Evolutionary conservation across 2,329 filamentous ascomycete species (phyloP), one percentile per base, ranked within the genome.

Genomic region (Pleurostoma richardsiae): DNA sequence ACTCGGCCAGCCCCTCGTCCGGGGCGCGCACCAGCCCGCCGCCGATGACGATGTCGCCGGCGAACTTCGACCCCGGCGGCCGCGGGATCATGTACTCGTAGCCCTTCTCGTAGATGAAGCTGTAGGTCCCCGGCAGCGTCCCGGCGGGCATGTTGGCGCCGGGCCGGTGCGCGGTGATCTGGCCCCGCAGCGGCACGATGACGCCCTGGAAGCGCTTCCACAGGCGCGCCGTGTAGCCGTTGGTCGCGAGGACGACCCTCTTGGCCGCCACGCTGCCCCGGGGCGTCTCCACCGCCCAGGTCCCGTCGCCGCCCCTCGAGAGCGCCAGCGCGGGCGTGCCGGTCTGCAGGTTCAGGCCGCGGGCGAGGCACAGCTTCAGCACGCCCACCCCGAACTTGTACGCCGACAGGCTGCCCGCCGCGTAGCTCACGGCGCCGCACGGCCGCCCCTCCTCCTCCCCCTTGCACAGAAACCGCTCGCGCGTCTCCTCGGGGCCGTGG

Each of bases 21-120:
- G 64, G 58, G 3, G 70, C 63, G 41, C 66, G 66, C 0, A 60
- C 66, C 5, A 80, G 59, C 0, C 77, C 82, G 11, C 83, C 83
- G 1, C 83, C 83, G 10, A 86, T 82, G 30, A 86, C 64, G 29
- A 86, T 74, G 47, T 79, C 74, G 29, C 77, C 73, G 3, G 61
- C 64, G 27, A 66, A 62, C 19, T 51, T 54, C 3, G 70, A 67
- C 0, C 70, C 71, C n/a, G 67, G 61, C 0, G 75, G 74, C 1
- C 79, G 70, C 2, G 77, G 72, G 6, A 86, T 77, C 72, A 87
- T 80, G 60, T 87, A 88, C 50, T 87, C 84, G 56, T 83, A 86
- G 1, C 82, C 80, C 28, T 67, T 63, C 2, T 70, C 67, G 56
- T 81, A 82, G 29, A 84, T 76, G 52, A 86, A 82, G 26, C 74